These are phyloP conservation scores for Lactarius vividus DNA, from an alignment of 768 basidiomycete genomes.

Conservation along the genomic window DNA sequence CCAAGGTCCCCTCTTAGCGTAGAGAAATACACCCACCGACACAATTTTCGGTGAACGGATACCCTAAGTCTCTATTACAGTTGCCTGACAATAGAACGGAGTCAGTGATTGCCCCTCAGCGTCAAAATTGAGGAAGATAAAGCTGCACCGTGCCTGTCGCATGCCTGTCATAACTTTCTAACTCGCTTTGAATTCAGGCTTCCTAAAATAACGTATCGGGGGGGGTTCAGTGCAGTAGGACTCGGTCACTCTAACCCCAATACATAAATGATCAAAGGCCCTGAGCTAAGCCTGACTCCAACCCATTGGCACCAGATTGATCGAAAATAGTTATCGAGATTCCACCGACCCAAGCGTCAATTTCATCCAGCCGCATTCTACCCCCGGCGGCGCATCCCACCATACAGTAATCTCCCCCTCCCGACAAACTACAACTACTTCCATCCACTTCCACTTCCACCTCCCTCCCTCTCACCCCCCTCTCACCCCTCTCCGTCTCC, in stretches of 20 bases:
- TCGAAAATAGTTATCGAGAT: background rate
- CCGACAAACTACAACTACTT: background rate
- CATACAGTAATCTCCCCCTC: background rate
- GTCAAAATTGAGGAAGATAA: background rate
- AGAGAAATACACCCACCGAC: background rate
- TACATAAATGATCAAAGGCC: background rate
- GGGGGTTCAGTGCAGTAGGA: background rate
- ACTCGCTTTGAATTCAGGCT: background rate
- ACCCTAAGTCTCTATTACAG: background rate
- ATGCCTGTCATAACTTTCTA: background rate
- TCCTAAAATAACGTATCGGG: background rate
- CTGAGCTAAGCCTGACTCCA: background rate
- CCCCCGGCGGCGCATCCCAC: background rate
- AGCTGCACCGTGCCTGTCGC: background rate
- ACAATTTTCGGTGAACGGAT: background rate
- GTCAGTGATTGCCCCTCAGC: background rate
- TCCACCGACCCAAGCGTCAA: background rate
- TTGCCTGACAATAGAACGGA: background rate
- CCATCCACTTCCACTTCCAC: background rate
- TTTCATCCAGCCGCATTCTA: conserved; percentile 1
- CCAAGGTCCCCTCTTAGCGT: background rate
- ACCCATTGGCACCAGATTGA: background rate
- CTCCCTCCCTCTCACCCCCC: background rate
- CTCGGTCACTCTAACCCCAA: background rate
- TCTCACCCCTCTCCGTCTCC: background rate